These are phyloP conservation scores for Fraxinus americana DNA, from an alignment of 257 asterid genomes.

Conservation along the genomic window DNA sequence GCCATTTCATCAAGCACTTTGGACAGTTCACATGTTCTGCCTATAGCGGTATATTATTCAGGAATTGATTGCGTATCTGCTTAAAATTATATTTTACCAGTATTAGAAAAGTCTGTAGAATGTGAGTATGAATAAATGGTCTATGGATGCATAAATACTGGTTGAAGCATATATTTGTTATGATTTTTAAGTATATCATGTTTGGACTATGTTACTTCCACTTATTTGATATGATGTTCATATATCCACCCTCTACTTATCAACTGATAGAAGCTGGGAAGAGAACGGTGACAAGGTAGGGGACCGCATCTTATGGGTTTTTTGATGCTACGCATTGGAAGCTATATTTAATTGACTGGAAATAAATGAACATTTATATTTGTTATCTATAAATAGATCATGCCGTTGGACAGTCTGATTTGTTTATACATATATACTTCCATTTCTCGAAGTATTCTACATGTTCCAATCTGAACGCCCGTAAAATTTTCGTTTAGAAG, in stretches of 20 bases:
- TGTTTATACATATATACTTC: background rate
- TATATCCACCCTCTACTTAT: background rate
- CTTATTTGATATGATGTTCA: background rate
- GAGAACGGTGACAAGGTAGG: background rate
- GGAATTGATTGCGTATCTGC: slow-evolving; percentile 8
- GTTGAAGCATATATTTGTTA: slow-evolving; percentile 4
- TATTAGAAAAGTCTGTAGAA: background rate
- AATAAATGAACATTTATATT: background rate
- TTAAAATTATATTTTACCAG: slow-evolving; percentile 18
- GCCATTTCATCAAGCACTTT: slow-evolving; percentile 75
- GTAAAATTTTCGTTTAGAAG: background rate
- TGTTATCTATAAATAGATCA: background rate
- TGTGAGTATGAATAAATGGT: slow-evolving; percentile 5
- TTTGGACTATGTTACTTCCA: background rate
- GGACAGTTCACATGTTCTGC: slow-evolving; percentile 76
- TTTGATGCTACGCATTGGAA: background rate
- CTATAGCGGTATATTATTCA: slow-evolving; percentile 52
- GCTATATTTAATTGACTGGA: background rate
- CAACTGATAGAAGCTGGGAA: background rate
- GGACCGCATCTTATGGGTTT: background rate
- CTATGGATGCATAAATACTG: background rate
- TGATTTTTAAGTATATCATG: background rate
- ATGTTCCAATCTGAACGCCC: background rate
- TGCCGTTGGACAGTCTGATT: background rate
- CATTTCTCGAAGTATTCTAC: background rate